phyloP scores from a whole-genome alignment of 306 rosid species.

The cucumber (Cucumis sativus) region Cucumber_9930_V3 NC_026661.2:4915001-4915500 shows the following conservation, averaged over 20 bases:
- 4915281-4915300: constrained; percentile 17
- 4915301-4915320: too few species aligned
- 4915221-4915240: constrained; percentile 35
- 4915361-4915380: not conserved
- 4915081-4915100: constrained; percentile 1
- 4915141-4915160: constrained; percentile 5
- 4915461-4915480: too few species aligned
- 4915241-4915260: not conserved
- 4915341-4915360: not conserved
- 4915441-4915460: not conserved
- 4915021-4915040: not conserved
- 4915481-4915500: too few species aligned
- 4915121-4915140: constrained; percentile 2
- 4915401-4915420: not conserved
- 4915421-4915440: not conserved
- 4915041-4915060: constrained; percentile 9
- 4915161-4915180: constrained; percentile 4
- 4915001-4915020: constrained; percentile 22
- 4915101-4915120: constrained; percentile 17
- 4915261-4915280: constrained; percentile 25
- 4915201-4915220: constrained; percentile 22
- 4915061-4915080: not conserved
- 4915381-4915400: not conserved
- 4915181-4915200: not conserved
- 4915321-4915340: too few species aligned